Base-by-base conservation (phyloP, 169 alveolate species). In the Cryptosporidium sp. region DNA sequence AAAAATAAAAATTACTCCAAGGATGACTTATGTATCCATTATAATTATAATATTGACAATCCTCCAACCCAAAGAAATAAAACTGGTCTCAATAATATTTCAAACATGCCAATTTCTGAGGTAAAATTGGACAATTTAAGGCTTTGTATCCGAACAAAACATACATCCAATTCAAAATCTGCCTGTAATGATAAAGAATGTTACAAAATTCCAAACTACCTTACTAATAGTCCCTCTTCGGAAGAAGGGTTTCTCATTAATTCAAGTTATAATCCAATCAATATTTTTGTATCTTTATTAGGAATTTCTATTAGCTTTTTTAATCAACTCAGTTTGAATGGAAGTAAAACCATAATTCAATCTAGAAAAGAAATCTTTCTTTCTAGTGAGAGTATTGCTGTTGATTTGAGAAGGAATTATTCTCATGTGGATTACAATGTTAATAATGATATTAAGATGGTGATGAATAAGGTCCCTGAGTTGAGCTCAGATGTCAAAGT, bases 321-420 rank as follows among this genome's bases (percentile, higher is more conserved):
- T 35, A 73, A 41, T 55, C 70, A 58, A 16, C 18, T 73, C 9
- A 73, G 29, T 29, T 10, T 31, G 8, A 6, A 26, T 58, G 48
- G 48, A 29, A 29, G 84, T n/a, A 21, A 21, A 12, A 23, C 43
- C 45, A 31, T 33, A 29, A 59, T 73, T 1, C 33, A 33, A 5
- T 51, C 86, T 10, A 73, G 86, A 35, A 73, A 41, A 21, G 86
- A 73, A 35, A 23, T 73, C 16, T 16, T 23, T 12, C 10, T 55
- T 9, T 10, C 14, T 21, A 73, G 29, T 35, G 52, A 73, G 21
- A n/a, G 18, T 7, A 9, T 73, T 16, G 10, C n/a, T 3, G 10
- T 73, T 37, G 86, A 73, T 14, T n/a, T 73, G 9, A 73, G 86
- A 41, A 73, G 86, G 45, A 29, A 33, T 9, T 73, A 73, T 26